Percentiles rank a stretch among this genome's conserved stretches.
These are phyloP conservation scores for Chaetomium strumarium DNA, from an alignment of 2,329 filamentous ascomycete genomes.

Conservation along the genomic window DNA sequence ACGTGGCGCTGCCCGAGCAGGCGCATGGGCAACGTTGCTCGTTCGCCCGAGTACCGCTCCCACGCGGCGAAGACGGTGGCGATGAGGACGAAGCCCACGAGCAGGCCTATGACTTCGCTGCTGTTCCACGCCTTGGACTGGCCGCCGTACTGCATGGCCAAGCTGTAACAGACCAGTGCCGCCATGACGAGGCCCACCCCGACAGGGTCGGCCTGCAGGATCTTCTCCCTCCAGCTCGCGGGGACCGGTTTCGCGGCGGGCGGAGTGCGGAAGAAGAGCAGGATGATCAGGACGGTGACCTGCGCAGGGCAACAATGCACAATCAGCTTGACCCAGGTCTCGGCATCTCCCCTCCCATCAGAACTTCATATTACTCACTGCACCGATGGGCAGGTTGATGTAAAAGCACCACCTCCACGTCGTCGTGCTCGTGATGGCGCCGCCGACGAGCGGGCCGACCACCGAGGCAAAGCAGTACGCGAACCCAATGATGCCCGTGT, in stretches of 20 bases:
- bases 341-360: no score
- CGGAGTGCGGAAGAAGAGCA: conserved; percentile 30
- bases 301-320: no score
- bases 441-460: conserved; percentile 20
- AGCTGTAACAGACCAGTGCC: conserved; percentile 35
- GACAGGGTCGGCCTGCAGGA: conserved; percentile 37
- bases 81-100: conserved; percentile 30
- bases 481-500: conserved; percentile 18
- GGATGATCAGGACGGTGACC: conserved; percentile 15
- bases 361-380: neutral
- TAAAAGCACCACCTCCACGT: conserved; percentile 25
- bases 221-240: conserved; percentile 34
- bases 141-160: conserved; percentile 42
- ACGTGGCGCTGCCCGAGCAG: conserved; percentile 31
- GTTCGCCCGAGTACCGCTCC: conserved; percentile 34
- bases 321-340: no score
- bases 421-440: conserved; percentile 18
- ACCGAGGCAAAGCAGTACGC: conserved; percentile 18
- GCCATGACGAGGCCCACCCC: conserved; percentile 36
- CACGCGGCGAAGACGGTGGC: conserved; percentile 26
- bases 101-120: conserved; percentile 33
- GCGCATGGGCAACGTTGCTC: conserved; percentile 33
- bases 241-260: conserved; percentile 30
- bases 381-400: conserved; percentile 24
- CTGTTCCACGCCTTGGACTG: conserved; percentile 32